These are phyloP conservation scores for Aspergillus alliaceus DNA, from an alignment of 2,329 filamentous ascomycete genomes.

Conservation along the genomic window DNA sequence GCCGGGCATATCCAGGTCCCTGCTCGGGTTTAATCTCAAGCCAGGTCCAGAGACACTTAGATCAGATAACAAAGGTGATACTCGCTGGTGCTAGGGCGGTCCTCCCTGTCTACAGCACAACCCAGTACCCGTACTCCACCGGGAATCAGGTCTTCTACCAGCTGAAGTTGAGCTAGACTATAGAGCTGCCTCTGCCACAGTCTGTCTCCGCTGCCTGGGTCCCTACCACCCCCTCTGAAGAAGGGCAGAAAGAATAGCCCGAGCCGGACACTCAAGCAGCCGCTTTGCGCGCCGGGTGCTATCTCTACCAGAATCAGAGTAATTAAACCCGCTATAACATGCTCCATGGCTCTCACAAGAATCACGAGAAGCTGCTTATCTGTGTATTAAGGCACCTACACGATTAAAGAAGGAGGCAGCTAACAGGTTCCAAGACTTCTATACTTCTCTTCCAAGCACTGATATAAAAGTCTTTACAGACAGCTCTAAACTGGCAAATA, in stretches of 20 bases:
- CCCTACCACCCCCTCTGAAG: no score
- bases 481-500: background rate
- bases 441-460: background rate
- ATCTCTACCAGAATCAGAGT: background rate
- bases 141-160: background rate
- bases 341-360: background rate
- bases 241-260: background rate
- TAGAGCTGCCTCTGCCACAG: background rate
- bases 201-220: background rate
- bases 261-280: background rate
- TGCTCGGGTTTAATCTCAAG: background rate
- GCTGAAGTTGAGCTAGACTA: background rate
- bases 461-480: background rate
- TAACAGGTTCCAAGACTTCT: background rate
- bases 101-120: background rate
- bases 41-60: background rate
- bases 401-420: no score
- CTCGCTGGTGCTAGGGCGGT: background rate
- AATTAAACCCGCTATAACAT: background rate
- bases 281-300: background rate
- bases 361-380: no score
- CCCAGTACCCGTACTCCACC: background rate
- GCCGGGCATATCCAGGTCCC: background rate
- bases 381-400: no score
- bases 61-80: background rate